phyloP scores from a whole-genome alignment of 1,284 basidiomycete genomes.

The Pseudozyma pruni region DNA sequence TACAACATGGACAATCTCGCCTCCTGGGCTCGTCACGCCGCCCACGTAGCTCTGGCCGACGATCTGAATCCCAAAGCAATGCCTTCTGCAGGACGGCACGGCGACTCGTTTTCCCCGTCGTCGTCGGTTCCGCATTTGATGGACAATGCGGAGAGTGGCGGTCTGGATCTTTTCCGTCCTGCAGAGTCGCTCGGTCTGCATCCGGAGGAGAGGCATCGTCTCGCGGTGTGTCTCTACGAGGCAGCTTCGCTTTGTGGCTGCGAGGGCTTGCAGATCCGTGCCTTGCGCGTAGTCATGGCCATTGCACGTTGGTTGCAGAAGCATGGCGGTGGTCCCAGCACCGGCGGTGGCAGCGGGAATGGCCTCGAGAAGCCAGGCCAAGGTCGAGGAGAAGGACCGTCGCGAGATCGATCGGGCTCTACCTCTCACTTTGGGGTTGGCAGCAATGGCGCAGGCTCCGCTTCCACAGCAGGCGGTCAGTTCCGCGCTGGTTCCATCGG shows the following conservation, averaged over 20 bases:
- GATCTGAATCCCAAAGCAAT: slow-evolving; percentile 49
- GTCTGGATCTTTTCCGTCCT: slow-evolving; percentile 60
- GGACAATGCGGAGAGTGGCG: slow-evolving; percentile 25
- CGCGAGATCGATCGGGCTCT: slow-evolving; percentile 36
- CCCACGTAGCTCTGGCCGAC: slow-evolving; percentile 73
- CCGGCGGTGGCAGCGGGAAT: slow-evolving; percentile 25
- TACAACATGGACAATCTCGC: slow-evolving; percentile 83
- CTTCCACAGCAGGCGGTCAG: slow-evolving; percentile 7
- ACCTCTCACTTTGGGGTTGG: slow-evolving; percentile 16
- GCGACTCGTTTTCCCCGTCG: slow-evolving; percentile 29
- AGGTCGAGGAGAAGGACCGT: slow-evolving; percentile 27
- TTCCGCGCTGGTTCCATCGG: slow-evolving; percentile 12
- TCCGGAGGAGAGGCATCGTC: slow-evolving; percentile 78
- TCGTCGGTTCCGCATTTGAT: slow-evolving; percentile 22
- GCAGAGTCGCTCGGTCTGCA: slow-evolving; percentile 40
- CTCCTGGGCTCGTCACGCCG: slow-evolving; percentile 84
- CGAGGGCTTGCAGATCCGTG: slow-evolving; percentile 85
- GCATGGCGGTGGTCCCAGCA: slow-evolving; percentile 28
- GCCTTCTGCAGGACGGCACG: slow-evolving; percentile 10
- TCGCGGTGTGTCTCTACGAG: slow-evolving; percentile 89
- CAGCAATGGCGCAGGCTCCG: slow-evolving; percentile 21
- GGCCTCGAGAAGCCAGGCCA: slow-evolving; percentile 30
- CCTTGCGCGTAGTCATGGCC: slow-evolving; percentile 58
- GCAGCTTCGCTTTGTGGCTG: slow-evolving; percentile 90
- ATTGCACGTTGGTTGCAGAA: slow-evolving; percentile 53